A percentile compares a stretch with the other conserved stretches of the same genome.
Conservation (phyloP, 352 stramenopile genomes). For the Pythium insidiosum region DNA sequence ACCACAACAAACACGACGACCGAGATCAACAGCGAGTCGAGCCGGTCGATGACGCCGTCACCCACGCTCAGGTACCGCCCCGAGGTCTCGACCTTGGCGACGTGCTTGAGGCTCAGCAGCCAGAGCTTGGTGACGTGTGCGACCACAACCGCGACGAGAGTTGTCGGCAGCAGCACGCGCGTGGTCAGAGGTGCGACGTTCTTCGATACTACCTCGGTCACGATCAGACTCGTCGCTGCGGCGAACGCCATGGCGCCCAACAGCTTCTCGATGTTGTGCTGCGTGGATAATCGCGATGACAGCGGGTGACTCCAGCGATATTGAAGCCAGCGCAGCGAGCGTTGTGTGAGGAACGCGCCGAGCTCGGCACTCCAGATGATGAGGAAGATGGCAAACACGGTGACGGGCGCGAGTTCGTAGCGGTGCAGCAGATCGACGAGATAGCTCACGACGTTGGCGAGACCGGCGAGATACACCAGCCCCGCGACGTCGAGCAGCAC, state of each 20-base stretch:
- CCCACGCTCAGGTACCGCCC: slow-evolving; percentile 33
- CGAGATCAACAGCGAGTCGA: slow-evolving; percentile 56
- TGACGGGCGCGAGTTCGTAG: neutral
- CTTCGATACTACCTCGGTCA: slow-evolving; percentile 27
- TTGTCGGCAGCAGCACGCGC: slow-evolving; percentile 21
- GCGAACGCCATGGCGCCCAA: slow-evolving; percentile 31
- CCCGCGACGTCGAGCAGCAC: slow-evolving; percentile 42
- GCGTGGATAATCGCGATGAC: slow-evolving; percentile 33
- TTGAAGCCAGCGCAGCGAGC: slow-evolving; percentile 31
- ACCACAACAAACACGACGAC: slow-evolving; percentile 30
- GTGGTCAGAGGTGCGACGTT: slow-evolving; percentile 5
- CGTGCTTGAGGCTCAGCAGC: slow-evolving; percentile 53
- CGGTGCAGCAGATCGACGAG: slow-evolving; percentile 15
- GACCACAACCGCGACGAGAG: slow-evolving; percentile 29
- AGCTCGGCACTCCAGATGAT: slow-evolving; percentile 51
- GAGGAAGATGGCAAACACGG: slow-evolving; percentile 42
- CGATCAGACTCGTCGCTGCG: slow-evolving; percentile 23
- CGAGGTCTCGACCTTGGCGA: slow-evolving; percentile 34
- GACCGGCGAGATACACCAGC: slow-evolving; percentile 36
- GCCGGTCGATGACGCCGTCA: slow-evolving; percentile 43
- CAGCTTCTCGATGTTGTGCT: slow-evolving; percentile 55
- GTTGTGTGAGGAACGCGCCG: slow-evolving; percentile 37
- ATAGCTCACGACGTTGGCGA: slow-evolving; percentile 35
- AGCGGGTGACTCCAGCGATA: slow-evolving; percentile 55
- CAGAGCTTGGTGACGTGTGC: slow-evolving; percentile 51